Base-by-base conservation (phyloP, 441 rosid genomes). In the Euphorbia celastroides region DNA sequence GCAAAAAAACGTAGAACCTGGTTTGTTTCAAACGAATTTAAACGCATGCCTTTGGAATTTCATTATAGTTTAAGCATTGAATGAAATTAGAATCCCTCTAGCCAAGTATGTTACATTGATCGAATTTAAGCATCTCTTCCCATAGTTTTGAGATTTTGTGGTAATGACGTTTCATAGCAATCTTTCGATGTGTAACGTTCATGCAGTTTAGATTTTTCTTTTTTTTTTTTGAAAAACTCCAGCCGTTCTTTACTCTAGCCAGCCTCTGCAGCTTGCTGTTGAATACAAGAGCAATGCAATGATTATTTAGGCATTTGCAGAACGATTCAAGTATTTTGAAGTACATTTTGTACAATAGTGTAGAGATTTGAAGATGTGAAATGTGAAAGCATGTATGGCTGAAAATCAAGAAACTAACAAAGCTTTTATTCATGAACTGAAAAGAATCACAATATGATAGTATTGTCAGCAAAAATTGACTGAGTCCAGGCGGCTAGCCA, bases 251-350 rank as follows among this genome's bases (percentile, higher is more conserved):
- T 34, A 66, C 48, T 56, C 20, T 12, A 56, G 46, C 7, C 46
- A 38, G 65, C 50, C 17, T 68, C 13, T 71, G 71, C 87, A 90
- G 98, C 97, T 90, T 65, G 93, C 94, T 1, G 97, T 90, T 72
- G 94, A 87, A 81, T 87, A 86, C 60, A 96, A 86, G 83, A 83
- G 71, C 67, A 90, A 87, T 64, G 90, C 89, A 38, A 75, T 84
- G 70, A 90, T 93, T 58, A 9, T 41, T 41, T 41, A 41, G 44
- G 44, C 44, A 10, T 41, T 41, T 41, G 44, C 5, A 10, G 44
- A 41, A 41, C 12, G 44, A 41, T 41, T 41, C 3, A 10, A 3
- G 44, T 41, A 9, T 41, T 41, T 41, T 41, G 44, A 41, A 41
- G 44, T 41, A 10, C 12, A 41, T 41, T 41, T 3, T 41, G 44